A percentile compares a stretch with the other conserved stretches of the same genome.
Conservation (phyloP, 495 filamentous ascomycete species). For the Penicillium coffeae region DNA sequence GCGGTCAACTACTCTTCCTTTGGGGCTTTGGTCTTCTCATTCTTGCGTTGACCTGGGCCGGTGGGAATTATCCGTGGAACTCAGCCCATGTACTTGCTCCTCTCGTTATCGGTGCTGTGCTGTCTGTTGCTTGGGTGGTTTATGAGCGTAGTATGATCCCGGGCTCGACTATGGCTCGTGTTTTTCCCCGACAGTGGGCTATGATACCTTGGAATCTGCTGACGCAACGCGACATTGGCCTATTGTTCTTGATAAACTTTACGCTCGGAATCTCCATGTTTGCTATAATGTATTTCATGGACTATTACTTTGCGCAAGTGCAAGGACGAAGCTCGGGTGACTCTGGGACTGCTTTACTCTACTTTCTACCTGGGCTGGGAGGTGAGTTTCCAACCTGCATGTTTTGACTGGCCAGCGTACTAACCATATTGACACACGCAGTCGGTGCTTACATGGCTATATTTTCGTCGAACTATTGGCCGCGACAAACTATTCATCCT, state of each 20-base stretch:
- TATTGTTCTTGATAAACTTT: slow-evolving; percentile 53
- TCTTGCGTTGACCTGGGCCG: slow-evolving; percentile 57
- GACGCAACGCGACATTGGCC: slow-evolving; percentile 43
- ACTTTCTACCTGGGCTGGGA: slow-evolving; percentile 42
- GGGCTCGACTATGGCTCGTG: slow-evolving; percentile 32
- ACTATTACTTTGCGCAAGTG: slow-evolving; percentile 56
- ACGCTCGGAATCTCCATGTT: slow-evolving; percentile 45
- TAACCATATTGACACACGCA: neutral
- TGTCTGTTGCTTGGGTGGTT: slow-evolving; percentile 43
- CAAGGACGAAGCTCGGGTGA: slow-evolving; percentile 39
- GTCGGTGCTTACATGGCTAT: slow-evolving; percentile 52
- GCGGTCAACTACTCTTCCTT: slow-evolving; percentile 55
- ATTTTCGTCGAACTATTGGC: slow-evolving; percentile 52
- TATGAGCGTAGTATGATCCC: slow-evolving; percentile 56
- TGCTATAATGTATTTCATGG: slow-evolving; percentile 58
- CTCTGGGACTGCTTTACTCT: slow-evolving; percentile 51
- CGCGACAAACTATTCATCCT: slow-evolving; percentile 50
- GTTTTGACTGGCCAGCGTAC: neutral
- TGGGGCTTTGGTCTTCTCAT: slow-evolving; percentile 56
- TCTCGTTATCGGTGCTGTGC: slow-evolving; percentile 45
- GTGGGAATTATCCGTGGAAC: slow-evolving; percentile 52
- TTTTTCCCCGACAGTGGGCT: slow-evolving; percentile 46
- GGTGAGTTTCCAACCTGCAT: slow-evolving; percentile 11
- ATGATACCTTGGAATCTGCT: slow-evolving; percentile 57
- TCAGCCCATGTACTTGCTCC: slow-evolving; percentile 49